A percentile compares a stretch with the other conserved stretches of the same genome.
Evolutionary conservation across 805 yeast species (phyloP).

Genomic region (Saccharomycopsis javanensis): DNA sequence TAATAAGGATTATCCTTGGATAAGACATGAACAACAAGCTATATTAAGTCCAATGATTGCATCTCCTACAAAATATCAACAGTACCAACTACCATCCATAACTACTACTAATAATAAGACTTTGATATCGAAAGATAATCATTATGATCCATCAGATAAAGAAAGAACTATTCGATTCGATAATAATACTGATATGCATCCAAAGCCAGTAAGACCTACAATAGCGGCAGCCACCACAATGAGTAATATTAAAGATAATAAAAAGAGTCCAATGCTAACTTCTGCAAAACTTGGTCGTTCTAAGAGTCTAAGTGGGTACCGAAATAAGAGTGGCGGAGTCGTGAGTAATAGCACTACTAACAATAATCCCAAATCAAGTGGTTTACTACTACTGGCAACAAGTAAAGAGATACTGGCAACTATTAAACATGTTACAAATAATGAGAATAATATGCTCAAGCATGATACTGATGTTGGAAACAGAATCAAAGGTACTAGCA

Average conservation of each 20-base stretch:
- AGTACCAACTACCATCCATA: neutral
- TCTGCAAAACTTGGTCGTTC: neutral
- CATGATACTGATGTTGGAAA: neutral
- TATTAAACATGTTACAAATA: neutral
- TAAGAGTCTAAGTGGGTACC: neutral
- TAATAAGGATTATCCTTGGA: neutral
- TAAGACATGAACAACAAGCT: neutral
- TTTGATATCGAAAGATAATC: neutral
- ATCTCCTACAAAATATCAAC: neutral
- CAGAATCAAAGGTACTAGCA: neutral
- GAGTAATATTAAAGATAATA: neutral
- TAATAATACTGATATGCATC: neutral
- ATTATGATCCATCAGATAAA: neutral
- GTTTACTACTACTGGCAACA: neutral
- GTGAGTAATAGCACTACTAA: neutral
- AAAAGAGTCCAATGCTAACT: neutral
- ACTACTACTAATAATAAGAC: neutral
- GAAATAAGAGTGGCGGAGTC: neutral
- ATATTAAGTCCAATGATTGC: neutral
- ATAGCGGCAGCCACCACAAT: neutral
- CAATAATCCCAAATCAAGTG: neutral
- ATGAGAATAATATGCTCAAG: neutral
- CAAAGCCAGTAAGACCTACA: neutral
- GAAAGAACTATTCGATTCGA: neutral
- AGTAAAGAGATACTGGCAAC: conserved; percentile 1